Evolutionary conservation across 2,329 filamentous ascomycete genomes (phyloP).

Genomic region (Monilinia fructicola): DNA sequence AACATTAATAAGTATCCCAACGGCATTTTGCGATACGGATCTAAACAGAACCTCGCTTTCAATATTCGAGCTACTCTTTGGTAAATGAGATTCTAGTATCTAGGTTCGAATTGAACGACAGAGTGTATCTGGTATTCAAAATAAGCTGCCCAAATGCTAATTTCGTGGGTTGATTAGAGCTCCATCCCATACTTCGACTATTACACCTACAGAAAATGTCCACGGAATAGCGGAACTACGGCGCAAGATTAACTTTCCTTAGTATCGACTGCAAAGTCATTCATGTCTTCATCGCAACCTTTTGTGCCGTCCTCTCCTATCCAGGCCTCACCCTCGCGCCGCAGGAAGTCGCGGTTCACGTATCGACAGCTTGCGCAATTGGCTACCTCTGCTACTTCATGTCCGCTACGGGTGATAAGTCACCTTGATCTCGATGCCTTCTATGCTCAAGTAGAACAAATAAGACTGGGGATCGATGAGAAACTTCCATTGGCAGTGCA

Average conservation of each 20-base stretch:
- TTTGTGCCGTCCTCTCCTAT: conserved; percentile 49
- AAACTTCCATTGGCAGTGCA: conserved; percentile 86
- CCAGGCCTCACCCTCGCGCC: conserved; percentile 22
- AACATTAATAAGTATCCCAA: background rate
- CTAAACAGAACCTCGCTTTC: background rate
- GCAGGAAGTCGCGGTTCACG: conserved; percentile 69
- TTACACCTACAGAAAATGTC: background rate
- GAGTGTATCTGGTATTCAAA: background rate
- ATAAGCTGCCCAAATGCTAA: background rate
- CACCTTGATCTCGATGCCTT: conserved; percentile 97
- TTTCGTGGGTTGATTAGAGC: background rate
- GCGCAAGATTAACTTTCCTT: background rate
- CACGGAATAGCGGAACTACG: background rate
- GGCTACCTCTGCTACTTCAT: conserved; percentile 66
- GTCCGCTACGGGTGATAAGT: conserved; percentile 80
- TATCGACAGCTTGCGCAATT: conserved; percentile 80
- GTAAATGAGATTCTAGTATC: background rate
- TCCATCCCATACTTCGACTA: background rate
- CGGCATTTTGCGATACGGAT: background rate
- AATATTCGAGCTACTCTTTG: background rate
- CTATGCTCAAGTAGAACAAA: conserved; percentile 95
- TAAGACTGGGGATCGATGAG: conserved; percentile 72
- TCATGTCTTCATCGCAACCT: conserved; percentile 50
- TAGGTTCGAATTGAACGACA: background rate
- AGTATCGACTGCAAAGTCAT: conserved; percentile 31